Evolutionary conservation across 2,329 filamentous ascomycete species (phyloP), one percentile per base, ranked within the genome.

Genomic region (Ciborinia camelliae): DNA sequence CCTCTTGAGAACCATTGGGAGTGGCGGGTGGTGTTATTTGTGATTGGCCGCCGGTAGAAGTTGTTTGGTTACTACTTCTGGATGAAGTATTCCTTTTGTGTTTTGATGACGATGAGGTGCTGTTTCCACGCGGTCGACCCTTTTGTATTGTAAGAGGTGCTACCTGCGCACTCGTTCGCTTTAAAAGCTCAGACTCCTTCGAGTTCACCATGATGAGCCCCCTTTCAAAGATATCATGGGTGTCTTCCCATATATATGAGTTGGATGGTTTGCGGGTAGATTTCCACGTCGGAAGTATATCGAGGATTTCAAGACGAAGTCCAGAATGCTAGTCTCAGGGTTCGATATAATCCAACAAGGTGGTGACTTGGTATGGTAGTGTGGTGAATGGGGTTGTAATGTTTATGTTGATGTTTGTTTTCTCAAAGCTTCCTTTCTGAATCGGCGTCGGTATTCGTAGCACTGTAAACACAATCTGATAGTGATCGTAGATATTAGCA

Each of bases 1-100:
- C 71, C 71, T 91, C 88, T 73, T 84, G 83, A 30, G 86, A 87
- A 73, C 83, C 83, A 76, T 88, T 87, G 23, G 90, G 91, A 10
- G 90, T 93, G 68, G 88, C 80, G 50, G 91, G 90, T 35, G 91
- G 90, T 57, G 90, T 93, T 78, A 93, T 89, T 70, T 92, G 87
- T 32, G 73, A 71, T 48, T 71, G 73, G 51, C 59, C 66, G 51
- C 65, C 70, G 23, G 69, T 62, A n/a, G 74, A 73, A 39, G 64
- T 67, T 39, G 71, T 71, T 23, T 63, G 58, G 51, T 59, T 70
- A 57, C 71, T 73, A 61, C 70, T 70, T 41, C 68, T 67, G 48
- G 73, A 83, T 79, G 70, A 82, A 77, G 51, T 78, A 72, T 73
- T 82, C 80, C 72, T 70, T 60, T 65, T 70, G 57, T 79, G 76